Base-by-base conservation (phyloP, 345 rosid genomes). In the Brassica carinata region DNA sequence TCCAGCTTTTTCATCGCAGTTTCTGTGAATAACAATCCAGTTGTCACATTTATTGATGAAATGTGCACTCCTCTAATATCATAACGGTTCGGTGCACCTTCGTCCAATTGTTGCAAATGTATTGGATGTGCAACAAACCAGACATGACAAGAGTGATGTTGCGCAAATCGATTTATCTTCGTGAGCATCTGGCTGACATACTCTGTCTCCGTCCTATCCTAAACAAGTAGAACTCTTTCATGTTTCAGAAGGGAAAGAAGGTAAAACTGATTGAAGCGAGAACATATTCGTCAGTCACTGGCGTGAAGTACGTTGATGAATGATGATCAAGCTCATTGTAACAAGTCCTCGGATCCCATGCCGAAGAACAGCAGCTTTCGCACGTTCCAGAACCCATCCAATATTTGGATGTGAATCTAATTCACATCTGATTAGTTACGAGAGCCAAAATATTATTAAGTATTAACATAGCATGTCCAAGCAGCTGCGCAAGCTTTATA, bases 121-220 rank as follows among this genome's bases (percentile, higher is more conserved):
- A 88, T 89, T 13, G 99, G 99, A 88, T 96, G 99, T 13, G 99
- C 98, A n/a, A 96, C 99, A 53, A 96, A 93, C 99, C 99, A 96
- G 53, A 96, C 96, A 85, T 96, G 99, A 74, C 98, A 93, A 2
- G 91, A 78, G 58, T 93, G 91, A 83, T 91, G 96, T 77, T 90
- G 98, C 64, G 98, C 98, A 85, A 96, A 96, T 23, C 98, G 91
- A 84, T 90, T 96, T 79, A 95, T 78, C 89, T 78, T 80, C 0
- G 99, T 93, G 71, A 96, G 97, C 97, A 96, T 93, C 84, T 90
- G 94, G 85, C 99, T 96, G 38, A 93, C 99, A 78, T 96, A 96
- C 81, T 96, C 99, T 18, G 99, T 93, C 77, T 96, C 99, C 30
- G 99, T 96, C 88, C 99, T 96, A 88, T 72, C 38, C 40, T 7